These are phyloP conservation scores for Pyrenula massariospora DNA, from an alignment of 495 filamentous ascomycete species.

Conservation along the genomic window DNA sequence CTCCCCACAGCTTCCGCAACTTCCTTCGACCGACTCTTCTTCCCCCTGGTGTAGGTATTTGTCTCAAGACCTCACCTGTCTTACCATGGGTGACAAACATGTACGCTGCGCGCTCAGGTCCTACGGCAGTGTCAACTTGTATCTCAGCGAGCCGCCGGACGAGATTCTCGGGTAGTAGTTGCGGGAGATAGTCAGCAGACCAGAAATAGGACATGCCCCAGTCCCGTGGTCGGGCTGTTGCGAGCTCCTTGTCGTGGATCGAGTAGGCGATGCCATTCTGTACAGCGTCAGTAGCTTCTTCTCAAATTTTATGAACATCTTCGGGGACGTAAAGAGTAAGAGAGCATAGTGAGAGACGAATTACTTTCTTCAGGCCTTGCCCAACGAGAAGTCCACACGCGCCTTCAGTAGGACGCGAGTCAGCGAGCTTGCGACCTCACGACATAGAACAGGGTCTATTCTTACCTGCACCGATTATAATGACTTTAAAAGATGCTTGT, in stretches of 20 bases:
- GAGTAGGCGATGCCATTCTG: slow-evolving; percentile 27
- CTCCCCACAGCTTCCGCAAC: slow-evolving; percentile 22
- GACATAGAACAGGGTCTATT: neutral
- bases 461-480: neutral
- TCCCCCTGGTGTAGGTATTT: neutral
- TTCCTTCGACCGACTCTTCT: slow-evolving; percentile 18
- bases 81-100: neutral
- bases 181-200: slow-evolving; percentile 26
- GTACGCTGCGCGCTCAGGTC: neutral
- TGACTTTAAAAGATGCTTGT: slow-evolving; percentile 10
- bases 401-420: neutral
- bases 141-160: neutral
- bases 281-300: slow-evolving; percentile 18
- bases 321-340: neutral
- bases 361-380: slow-evolving; percentile 7
- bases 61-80: neutral
- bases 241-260: slow-evolving; percentile 33
- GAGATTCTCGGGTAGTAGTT: slow-evolving; percentile 21
- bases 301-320: neutral
- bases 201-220: slow-evolving; percentile 49
- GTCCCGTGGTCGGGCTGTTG: slow-evolving; percentile 31
- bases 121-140: neutral
- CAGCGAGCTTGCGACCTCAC: neutral
- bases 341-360: neutral
- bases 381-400: neutral